Conservation (phyloP, 2,329 filamentous ascomycete genomes). For the Penicillium sp. region DNA sequence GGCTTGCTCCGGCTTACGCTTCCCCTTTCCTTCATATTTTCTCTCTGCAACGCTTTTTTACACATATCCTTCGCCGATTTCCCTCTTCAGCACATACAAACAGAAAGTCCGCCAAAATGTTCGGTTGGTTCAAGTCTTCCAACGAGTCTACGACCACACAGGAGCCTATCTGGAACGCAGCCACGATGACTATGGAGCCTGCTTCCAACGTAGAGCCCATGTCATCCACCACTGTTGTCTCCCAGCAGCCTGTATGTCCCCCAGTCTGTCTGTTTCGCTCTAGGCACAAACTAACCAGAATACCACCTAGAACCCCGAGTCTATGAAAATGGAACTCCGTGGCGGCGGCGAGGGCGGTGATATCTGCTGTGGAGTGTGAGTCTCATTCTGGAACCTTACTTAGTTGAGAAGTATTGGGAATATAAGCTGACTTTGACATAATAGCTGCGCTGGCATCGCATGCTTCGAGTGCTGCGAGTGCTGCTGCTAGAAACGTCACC, state of each 20-base stretch:
- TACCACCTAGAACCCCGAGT: background rate
- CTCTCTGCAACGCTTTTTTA: background rate
- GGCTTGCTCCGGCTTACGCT: background rate
- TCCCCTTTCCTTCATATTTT: background rate
- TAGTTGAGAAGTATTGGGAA: background rate
- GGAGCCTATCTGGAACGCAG: constrained; percentile 5
- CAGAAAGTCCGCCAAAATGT: background rate
- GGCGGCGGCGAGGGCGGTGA: constrained; percentile 9
- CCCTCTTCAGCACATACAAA: background rate
- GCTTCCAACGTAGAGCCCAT: constrained; percentile 3
- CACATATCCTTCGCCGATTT: background rate
- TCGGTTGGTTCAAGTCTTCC: constrained; percentile 11
- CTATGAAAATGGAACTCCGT: constrained; percentile 12
- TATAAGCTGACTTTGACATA: background rate
- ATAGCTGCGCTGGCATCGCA: constrained; percentile 8
- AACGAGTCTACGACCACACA: constrained; percentile 3
- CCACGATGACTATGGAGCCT: constrained; percentile 8
- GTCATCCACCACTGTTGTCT: constrained; percentile 2
- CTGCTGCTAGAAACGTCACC: constrained; percentile 4
- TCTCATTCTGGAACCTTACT: background rate
- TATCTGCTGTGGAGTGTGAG: constrained; percentile 11
- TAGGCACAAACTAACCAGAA: background rate
- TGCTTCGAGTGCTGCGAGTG: constrained; percentile 11
- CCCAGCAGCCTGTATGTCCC: constrained; percentile 5
- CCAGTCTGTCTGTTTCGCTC: no score